Evolutionary conservation across 2,329 filamentous ascomycete genomes (phyloP).

Genomic region (Arthrinium puccinioides): DNA sequence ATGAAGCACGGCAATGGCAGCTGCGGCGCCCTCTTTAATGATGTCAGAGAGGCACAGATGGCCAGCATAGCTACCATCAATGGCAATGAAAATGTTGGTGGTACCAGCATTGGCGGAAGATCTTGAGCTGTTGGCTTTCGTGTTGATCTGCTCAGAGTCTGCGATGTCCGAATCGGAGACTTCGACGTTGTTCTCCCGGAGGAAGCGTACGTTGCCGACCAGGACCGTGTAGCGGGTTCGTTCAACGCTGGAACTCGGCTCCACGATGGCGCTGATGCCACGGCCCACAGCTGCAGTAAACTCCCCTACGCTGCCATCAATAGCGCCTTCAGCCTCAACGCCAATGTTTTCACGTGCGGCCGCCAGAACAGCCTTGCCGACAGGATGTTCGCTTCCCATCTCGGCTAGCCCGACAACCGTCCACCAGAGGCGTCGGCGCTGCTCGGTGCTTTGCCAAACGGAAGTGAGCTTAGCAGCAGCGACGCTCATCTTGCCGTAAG

Average conservation of each 20-base stretch:
- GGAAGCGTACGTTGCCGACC: conserved; percentile 73
- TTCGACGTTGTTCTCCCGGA: conserved; percentile 61
- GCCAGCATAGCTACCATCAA: conserved; percentile 75
- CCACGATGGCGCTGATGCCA: conserved; percentile 75
- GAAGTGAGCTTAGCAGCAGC: conserved; percentile 60
- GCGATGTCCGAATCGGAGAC: conserved; percentile 58
- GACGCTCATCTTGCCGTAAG: conserved; percentile 91
- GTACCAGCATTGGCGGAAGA: conserved; percentile 54
- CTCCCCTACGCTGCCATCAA: conserved; percentile 79
- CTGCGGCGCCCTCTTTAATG: conserved; percentile 79
- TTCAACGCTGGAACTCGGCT: conserved; percentile 63
- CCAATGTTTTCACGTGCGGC: conserved; percentile 71
- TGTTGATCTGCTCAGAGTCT: conserved; percentile 53
- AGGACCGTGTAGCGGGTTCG: conserved; percentile 70
- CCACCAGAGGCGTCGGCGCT: conserved; percentile 81
- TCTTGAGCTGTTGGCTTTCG: conserved; percentile 30
- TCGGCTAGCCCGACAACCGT: conserved; percentile 91
- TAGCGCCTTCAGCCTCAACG: conserved; percentile 60
- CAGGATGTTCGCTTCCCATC: conserved; percentile 91
- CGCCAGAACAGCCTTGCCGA: conserved; percentile 78
- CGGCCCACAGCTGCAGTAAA: conserved; percentile 80
- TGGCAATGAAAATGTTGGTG: conserved; percentile 86
- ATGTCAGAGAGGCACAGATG: conserved; percentile 81
- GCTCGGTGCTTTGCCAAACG: conserved; percentile 62
- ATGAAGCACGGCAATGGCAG: conserved; percentile 73